phyloP scores from a whole-genome alignment of 768 basidiomycete species.

The Rhodotorula sphaerocarpa region DNA sequence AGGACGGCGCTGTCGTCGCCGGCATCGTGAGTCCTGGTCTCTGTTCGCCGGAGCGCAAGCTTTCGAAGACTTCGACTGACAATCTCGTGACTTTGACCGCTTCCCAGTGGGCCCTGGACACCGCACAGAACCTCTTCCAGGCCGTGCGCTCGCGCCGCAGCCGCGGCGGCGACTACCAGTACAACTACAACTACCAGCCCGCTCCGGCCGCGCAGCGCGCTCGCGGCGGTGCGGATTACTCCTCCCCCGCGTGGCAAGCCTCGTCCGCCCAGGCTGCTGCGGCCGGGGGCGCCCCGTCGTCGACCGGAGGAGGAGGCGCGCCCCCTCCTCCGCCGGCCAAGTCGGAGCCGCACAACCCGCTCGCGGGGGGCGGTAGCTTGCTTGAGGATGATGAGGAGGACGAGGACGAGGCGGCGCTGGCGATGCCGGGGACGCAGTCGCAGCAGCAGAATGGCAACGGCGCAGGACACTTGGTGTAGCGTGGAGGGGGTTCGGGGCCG shows the following conservation, averaged over 20 bases:
- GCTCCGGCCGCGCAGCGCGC: not conserved
- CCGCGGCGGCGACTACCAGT: not conserved
- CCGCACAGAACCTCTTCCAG: conserved; percentile 13
- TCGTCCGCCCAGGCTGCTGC: not conserved
- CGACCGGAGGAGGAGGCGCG: not conserved
- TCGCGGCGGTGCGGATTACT: conserved; percentile 13
- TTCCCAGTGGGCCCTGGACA: conserved; percentile 20
- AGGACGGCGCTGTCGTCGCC: conserved; percentile 23
- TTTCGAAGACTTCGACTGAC: no score
- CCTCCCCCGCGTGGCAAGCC: conserved; percentile 19
- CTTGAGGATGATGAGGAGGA: conserved; percentile 27
- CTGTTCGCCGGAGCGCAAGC: not conserved
- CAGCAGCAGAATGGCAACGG: not conserved
- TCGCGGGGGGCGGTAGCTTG: conserved; percentile 14
- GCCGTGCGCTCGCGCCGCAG: conserved; percentile 2
- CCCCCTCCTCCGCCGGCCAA: not conserved
- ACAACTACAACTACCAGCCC: conserved; percentile 18
- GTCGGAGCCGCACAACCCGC: conserved; percentile 17
- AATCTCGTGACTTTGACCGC: no score
- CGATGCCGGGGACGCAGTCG: conserved; percentile 18
- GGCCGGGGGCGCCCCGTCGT: conserved; percentile 1
- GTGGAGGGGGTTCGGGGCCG: not conserved
- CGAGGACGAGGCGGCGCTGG: conserved; percentile 21
- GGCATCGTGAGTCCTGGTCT: conserved; percentile 12
- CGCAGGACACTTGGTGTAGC: not conserved